Percentiles rank a stretch among this genome's conserved stretches.
These are phyloP conservation scores for Fusarium mangiferae DNA, from an alignment of 2,329 filamentous ascomycete genomes.

Conservation along the genomic window DNA sequence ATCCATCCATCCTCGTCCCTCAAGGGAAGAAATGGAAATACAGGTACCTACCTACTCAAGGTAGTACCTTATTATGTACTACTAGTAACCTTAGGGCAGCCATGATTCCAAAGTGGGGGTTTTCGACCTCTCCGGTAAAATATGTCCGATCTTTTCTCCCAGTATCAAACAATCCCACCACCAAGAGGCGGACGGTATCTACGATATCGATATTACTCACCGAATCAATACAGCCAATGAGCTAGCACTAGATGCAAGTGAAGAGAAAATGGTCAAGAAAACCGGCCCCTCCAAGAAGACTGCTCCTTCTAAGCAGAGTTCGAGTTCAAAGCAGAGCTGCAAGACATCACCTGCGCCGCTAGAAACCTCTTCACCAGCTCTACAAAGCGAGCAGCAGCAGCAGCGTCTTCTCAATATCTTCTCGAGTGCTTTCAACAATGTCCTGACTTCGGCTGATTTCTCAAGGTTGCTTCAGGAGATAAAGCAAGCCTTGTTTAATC, in stretches of 20 bases:
- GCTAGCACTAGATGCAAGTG: background rate
- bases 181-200: background rate
- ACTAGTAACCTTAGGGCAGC: slow-evolving; percentile 9
- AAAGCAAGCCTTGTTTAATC: slow-evolving; percentile 85
- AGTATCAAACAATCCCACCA: slow-evolving; percentile 3
- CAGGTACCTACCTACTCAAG: background rate
- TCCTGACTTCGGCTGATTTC: slow-evolving; percentile 60
- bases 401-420: slow-evolving; percentile 81
- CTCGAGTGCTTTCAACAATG: slow-evolving; percentile 67
- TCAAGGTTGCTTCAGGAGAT: slow-evolving; percentile 76
- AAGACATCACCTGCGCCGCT: slow-evolving; percentile 29
- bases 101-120: slow-evolving; percentile 22
- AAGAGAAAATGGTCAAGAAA: slow-evolving; percentile 43
- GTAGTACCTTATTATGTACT: background rate
- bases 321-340: slow-evolving; percentile 23
- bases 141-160: slow-evolving; percentile 13
- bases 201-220: slow-evolving; percentile 5
- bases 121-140: slow-evolving; percentile 18
- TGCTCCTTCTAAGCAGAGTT: slow-evolving; percentile 19
- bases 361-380: slow-evolving; percentile 24
- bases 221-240: slow-evolving; percentile 5
- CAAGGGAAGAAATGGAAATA: background rate
- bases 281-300: slow-evolving; percentile 35
- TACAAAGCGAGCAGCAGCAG: slow-evolving; percentile 54
- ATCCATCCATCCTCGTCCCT: background rate